Evolutionary conservation across 805 yeast species (phyloP), one percentile per base, ranked within the genome.

Genomic region (Saturnispora besseyi): DNA sequence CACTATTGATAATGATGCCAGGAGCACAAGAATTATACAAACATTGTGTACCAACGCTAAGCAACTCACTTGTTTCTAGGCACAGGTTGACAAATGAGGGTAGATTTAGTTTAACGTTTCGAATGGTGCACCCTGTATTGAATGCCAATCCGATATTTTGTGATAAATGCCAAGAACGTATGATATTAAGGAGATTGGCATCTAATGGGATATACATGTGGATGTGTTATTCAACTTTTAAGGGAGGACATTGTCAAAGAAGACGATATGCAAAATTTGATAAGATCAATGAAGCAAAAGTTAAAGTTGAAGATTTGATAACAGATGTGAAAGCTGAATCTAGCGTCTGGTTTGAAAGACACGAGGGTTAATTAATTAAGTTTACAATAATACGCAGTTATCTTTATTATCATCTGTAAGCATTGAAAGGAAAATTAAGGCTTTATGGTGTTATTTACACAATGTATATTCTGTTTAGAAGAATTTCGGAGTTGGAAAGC

Each of bases 21-120:
- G 88, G 87, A 0, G 81, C 86, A 53, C 95, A 86, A 60, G 95
- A 86, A 55, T 78, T 76, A 46, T 86, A 66, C 60, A 84, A 80
- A 57, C 95, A 87, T 58, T 69, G 79, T 51, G 78, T 86, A 0
- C 76, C 77, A 4, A 69, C 79, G 0, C 63, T 72, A 38, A 60
- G 64, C 5, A 65, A 65, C 51, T 62, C 79, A 3, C 67, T 71
- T 15, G 55, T 66, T 0, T 45, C 51, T 4, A 12, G 9, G 11
- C 82, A 82, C 54, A 73, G 75, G 0, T 62, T 73, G 0, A 60
- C 81, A 0, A 83, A 82, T 0, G 55, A 72, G 1, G 52, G 69
- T 4, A 64, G 95, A 46, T 74, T 82, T 53, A 84, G 81, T 54
- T 60, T 86, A 38, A 87, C 95, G 0, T 84, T 76, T 59, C 64